Evolutionary conservation across 305 asterid genomes (phyloP), one percentile per base, ranked within the genome.

Genomic region (Ilex paraguariensis): DNA sequence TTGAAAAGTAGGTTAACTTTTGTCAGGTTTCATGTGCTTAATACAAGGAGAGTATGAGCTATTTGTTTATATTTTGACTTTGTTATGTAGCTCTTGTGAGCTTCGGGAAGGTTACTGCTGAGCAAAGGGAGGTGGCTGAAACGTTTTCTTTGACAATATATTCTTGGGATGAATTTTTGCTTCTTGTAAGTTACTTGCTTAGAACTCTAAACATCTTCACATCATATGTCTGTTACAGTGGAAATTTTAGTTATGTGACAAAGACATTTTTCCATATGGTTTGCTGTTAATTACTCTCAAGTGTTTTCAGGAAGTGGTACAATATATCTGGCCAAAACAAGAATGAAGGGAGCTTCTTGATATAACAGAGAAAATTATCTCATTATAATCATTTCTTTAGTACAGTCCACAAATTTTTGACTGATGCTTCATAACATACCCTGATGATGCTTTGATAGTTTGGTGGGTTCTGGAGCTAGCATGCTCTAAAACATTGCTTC

Each of bases 111-210:
- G 83, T 80, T 45, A 73, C 75, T 46, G 54, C 28, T 59, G 90
- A 81, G 48, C 88, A 87, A 39, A 84, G 69, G 81, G 78, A 79
- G 40, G 64, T 57, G 31, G 84, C 91, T 50, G 82, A 48, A 54
- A 70, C 68, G 54, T 85, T 77, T 68, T 86, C 86, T 49, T 63
- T 80, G 57, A 52, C 77, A 12, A 51, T 90, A 30, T 85, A 80
- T 72, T 78, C 91, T 52, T 90, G 97, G 97, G 79, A 75, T 63
- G 95, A 90, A 48, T 90, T 90, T 80, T 64, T 90, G 79, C 80
- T 70, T 63, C 80, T 90, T 91, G 96, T 86, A 75, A 73, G 77
- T 65, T 46, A 51, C 57, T 42, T 75, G 15, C 15, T 51, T 64
- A 33, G 55, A 60, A 32, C 2, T 54, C 13, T 32, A 9, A 5